Evolutionary conservation across 371 early-diverging fungal genomes (phyloP).

Genomic region (Nematocida sp.): DNA sequence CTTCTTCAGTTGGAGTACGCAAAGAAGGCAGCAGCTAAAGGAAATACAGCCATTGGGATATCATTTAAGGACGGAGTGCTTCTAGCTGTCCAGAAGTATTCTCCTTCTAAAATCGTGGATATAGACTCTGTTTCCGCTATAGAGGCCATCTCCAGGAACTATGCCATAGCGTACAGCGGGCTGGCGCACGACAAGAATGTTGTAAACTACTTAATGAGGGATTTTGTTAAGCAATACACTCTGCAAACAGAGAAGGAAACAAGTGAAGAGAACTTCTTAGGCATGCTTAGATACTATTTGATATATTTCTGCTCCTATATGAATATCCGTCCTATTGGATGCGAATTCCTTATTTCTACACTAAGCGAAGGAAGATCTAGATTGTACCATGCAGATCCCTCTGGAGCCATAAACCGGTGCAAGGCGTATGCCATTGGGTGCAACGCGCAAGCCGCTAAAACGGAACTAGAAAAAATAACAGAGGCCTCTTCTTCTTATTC

Average conservation of each 20-base stretch:
- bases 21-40: conserved; percentile 82
- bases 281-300: conserved; percentile 40
- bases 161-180: conserved; percentile 93
- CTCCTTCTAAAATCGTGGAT: conserved; percentile 81
- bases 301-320: conserved; percentile 56
- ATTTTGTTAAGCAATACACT: background rate
- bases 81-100: conserved; percentile 91
- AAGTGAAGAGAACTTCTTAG: conserved; percentile 44
- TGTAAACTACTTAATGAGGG: conserved; percentile 15
- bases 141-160: conserved; percentile 76
- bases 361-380: conserved; percentile 36
- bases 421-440: conserved; percentile 61
- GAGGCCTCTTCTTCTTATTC: conserved; percentile 1
- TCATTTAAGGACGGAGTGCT: conserved; percentile 93
- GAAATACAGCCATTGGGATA: conserved; percentile 90
- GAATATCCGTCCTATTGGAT: conserved; percentile 60
- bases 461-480: conserved; percentile 67
- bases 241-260: conserved; percentile 23
- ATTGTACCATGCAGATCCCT: conserved; percentile 57
- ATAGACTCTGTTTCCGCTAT: conserved; percentile 80
- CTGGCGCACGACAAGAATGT: conserved; percentile 73
- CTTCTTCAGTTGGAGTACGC: conserved; percentile 97
- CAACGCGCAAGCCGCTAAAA: conserved; percentile 63
- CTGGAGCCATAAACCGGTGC: conserved; percentile 54
- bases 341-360: conserved; percentile 58